phyloP scores from a whole-genome alignment of 768 basidiomycete genomes.

The Boletus vinaceobasis region DNA sequence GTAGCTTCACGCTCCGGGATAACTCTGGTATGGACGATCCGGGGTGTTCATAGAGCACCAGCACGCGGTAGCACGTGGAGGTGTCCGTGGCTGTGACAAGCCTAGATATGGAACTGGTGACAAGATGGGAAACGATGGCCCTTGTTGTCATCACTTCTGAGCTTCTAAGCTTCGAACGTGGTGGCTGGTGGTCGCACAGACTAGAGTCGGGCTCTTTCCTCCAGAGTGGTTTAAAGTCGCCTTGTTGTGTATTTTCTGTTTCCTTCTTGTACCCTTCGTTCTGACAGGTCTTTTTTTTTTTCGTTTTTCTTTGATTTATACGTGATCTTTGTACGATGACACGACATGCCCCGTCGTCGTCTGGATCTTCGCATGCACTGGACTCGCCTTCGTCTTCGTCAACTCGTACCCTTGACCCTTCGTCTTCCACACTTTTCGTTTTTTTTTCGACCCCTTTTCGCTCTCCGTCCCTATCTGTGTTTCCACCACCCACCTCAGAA shows the following conservation, averaged over 20 bases:
- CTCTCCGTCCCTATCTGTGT: not conserved
- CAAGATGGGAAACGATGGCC: not conserved
- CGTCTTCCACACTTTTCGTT: slow-evolving; percentile 5
- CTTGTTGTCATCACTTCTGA: not conserved
- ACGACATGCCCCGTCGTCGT: not conserved
- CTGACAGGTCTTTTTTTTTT: not conserved
- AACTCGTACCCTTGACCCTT: not conserved
- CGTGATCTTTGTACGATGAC: slow-evolving; percentile 5
- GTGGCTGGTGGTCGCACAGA: not conserved
- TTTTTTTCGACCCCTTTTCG: not conserved
- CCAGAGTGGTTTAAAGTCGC: not conserved
- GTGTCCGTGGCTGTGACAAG: not conserved
- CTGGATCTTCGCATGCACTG: not conserved
- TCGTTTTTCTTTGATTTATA: not conserved
- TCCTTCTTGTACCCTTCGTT: not conserved
- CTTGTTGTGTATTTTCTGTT: not conserved
- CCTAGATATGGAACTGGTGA: not conserved
- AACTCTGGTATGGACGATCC: not conserved
- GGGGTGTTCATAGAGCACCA: not conserved
- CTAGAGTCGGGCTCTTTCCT: not conserved
- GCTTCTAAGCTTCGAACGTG: slow-evolving; percentile 11
- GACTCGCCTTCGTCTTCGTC: not conserved
- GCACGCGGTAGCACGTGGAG: not conserved
- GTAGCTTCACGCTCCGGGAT: not conserved
- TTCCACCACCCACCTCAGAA: not conserved